Base-by-base conservation (phyloP, 225 moss, liverwort and hornwort genomes). In the Rhytidiadelphus loreus region DNA sequence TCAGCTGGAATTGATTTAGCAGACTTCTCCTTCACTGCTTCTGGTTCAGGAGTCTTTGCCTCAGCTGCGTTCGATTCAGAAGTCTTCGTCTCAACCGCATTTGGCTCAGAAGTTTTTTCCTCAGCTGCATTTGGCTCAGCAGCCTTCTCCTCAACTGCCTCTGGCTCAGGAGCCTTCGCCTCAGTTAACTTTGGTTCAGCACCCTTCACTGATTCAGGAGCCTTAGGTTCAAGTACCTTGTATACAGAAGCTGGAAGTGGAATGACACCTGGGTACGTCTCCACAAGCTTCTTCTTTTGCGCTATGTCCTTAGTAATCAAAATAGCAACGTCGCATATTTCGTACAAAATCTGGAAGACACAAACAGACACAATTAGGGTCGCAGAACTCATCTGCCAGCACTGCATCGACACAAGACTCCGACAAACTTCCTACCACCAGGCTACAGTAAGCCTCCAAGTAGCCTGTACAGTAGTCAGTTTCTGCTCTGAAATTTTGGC, bases 251-350 rank as follows among this genome's bases (percentile, higher is more conserved):
- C 70, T 60, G 99, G 99, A 46, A 99, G 94, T 23, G 97, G 94
- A 88, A 99, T 94, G 86, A 83, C 94, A 71, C 95, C 96, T 84
- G 99, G 93, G 77, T 99, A 97, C 25, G 94, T 93, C 81, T 96
- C 99, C 75, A 95, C 91, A 32, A 87, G 93, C 81, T 93, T 95
- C 72, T 93, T 97, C 90, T 97, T 99, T 69, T 92, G 97, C 35
- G 93, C 95, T 81, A 99, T 91, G 81, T 99, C 99, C 88, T 99
- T 99, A 2, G 96, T 95, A 37, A 97, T 95, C 83, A 97, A 73
- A 69, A 97, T 93, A 80, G 96, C 96, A 65, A 99, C 95, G 69
- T 99, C 99, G 90, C 96, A 95, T 19, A 99, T 48, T 58, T 92
- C 90, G 86, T 96, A 96, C 48, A 99, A 78, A 44, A 85, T 90